Conservation (phyloP, 495 filamentous ascomycete species). For the Letharia columbiana region DNA sequence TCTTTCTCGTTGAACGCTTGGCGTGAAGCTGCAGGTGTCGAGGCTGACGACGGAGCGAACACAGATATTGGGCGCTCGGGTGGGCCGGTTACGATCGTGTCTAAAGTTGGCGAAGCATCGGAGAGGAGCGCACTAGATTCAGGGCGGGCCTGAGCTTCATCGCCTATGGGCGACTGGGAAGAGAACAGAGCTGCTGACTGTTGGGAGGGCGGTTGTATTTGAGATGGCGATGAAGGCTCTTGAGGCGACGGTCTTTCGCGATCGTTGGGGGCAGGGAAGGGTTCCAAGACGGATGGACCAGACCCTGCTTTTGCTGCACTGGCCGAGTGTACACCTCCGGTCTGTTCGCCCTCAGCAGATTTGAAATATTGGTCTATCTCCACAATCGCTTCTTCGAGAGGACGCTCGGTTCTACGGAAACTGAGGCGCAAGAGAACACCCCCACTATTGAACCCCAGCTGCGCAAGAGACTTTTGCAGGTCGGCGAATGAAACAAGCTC, state of each 20-base stretch:
- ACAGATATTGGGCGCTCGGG: slow-evolving; percentile 53
- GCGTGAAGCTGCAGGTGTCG: slow-evolving; percentile 66
- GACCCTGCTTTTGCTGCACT: slow-evolving; percentile 8
- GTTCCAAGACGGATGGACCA: slow-evolving; percentile 5
- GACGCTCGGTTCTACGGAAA: slow-evolving; percentile 65
- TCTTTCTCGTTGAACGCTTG: slow-evolving; percentile 58
- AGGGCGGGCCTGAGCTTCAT: not conserved
- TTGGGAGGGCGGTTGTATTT: not conserved
- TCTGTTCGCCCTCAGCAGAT: slow-evolving; percentile 32
- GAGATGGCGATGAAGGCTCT: slow-evolving; percentile 1
- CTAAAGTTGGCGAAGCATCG: slow-evolving; percentile 8
- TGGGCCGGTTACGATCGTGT: slow-evolving; percentile 24
- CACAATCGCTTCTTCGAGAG: slow-evolving; percentile 75
- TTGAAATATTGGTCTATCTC: slow-evolving; percentile 69
- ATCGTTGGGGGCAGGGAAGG: slow-evolving; percentile 2
- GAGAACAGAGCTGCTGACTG: not conserved
- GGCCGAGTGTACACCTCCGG: slow-evolving; percentile 8
- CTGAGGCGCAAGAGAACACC: slow-evolving; percentile 66
- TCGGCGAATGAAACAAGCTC: slow-evolving; percentile 69
- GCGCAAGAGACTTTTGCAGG: slow-evolving; percentile 77
- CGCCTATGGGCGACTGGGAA: not conserved
- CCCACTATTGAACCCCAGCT: slow-evolving; percentile 78
- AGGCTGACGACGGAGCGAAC: slow-evolving; percentile 61
- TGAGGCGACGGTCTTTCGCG: not conserved
- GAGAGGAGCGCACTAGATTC: slow-evolving; percentile 11